A percentile compares a stretch with the other conserved stretches of the same genome.
These are phyloP conservation scores for Xylaria multiplex DNA, from an alignment of 2,329 filamentous ascomycete species.

Conservation along the genomic window DNA sequence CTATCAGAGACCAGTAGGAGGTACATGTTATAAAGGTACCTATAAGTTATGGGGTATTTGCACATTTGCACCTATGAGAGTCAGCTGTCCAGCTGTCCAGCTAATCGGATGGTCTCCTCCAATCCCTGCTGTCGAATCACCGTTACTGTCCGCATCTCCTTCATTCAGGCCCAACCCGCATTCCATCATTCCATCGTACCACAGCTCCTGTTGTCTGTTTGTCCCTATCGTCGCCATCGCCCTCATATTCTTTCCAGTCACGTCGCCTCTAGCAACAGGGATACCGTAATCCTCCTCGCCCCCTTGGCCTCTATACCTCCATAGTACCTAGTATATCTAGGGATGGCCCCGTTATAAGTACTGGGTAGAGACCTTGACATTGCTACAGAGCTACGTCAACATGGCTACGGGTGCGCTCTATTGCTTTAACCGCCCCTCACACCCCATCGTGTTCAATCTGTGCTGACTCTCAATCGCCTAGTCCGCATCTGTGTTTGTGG, in stretches of 20 bases:
- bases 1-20: no score
- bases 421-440: slow-evolving; percentile 12
- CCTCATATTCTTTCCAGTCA: not conserved
- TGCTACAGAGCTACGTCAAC: slow-evolving; percentile 33
- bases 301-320: not conserved
- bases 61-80: slow-evolving; percentile 28
- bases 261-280: not conserved
- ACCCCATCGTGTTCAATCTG: not conserved
- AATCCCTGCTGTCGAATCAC: slow-evolving; percentile 12
- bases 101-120: slow-evolving; percentile 34
- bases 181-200: slow-evolving; percentile 15
- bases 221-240: not conserved
- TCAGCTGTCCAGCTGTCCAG: not conserved
- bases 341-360: slow-evolving; percentile 40
- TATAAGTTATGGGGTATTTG: slow-evolving; percentile 23
- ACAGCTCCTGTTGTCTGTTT: not conserved
- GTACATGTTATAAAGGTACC: no score
- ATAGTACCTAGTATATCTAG: slow-evolving; percentile 1
- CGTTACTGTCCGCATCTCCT: not conserved
- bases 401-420: slow-evolving; percentile 46
- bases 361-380: slow-evolving; percentile 22
- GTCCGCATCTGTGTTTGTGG: slow-evolving; percentile 97
- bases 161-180: slow-evolving; percentile 6
- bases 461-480: slow-evolving; percentile 39
- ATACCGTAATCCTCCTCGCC: not conserved